Percentiles rank a stretch among this genome's conserved stretches.
Conservation (phyloP, 192 early-diverging fungal species). For the Glomus cerebriforme region DNA sequence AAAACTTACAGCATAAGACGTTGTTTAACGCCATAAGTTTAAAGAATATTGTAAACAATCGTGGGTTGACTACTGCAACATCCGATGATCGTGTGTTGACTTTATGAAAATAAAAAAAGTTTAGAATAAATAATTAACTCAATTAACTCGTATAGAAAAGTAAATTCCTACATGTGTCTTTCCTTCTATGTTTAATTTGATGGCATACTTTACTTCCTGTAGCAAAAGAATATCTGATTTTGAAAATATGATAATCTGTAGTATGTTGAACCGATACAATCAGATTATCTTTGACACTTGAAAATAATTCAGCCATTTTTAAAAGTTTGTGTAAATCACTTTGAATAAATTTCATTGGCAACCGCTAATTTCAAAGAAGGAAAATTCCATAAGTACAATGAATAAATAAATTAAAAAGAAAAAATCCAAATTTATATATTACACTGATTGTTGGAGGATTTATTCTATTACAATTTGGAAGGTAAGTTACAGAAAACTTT, state of each 20-base stretch:
- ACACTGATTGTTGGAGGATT: background rate
- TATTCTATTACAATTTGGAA: background rate
- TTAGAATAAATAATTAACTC: background rate
- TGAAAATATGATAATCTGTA: background rate
- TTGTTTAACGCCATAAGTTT: background rate
- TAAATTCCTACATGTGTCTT: background rate
- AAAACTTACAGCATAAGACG: background rate
- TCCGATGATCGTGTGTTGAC: background rate
- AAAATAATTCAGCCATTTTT: background rate
- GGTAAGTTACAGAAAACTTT: background rate
- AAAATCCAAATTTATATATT: background rate
- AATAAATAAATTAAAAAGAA: background rate
- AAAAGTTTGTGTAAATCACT: background rate
- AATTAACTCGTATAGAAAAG: background rate
- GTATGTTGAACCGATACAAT: background rate
- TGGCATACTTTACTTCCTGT: background rate
- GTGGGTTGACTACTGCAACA: background rate
- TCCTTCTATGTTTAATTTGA: background rate
- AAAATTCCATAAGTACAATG: background rate
- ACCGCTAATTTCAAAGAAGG: background rate
- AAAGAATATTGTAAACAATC: background rate
- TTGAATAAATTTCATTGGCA: background rate
- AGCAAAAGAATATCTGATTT: background rate
- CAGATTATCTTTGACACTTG: background rate
- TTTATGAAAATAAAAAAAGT: background rate